These are phyloP conservation scores for Candida fluviatilis DNA, from an alignment of 805 yeast species.

Conservation along the genomic window DNA sequence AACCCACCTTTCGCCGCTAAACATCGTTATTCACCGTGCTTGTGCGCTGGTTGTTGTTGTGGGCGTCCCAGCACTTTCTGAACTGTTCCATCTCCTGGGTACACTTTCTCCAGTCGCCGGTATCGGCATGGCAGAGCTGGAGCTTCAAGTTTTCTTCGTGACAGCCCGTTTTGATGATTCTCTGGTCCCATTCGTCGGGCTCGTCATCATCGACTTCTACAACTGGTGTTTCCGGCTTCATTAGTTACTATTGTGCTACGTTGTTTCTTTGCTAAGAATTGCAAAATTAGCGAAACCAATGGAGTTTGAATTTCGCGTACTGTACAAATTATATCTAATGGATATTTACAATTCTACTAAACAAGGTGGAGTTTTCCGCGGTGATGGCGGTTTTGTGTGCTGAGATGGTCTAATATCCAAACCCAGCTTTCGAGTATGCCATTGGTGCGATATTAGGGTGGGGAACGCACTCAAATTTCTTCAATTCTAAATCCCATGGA, in stretches of 20 bases:
- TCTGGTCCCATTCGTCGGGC: conserved; percentile 46
- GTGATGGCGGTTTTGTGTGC: too few species aligned
- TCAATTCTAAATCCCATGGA: conserved; percentile 47
- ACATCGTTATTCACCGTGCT: conserved; percentile 31
- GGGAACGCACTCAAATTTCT: conserved; percentile 72
- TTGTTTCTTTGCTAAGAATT: neutral
- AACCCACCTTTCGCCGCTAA: too few species aligned
- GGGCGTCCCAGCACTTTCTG: conserved; percentile 57
- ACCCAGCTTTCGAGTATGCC: conserved; percentile 66
- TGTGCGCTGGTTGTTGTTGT: conserved; percentile 53
- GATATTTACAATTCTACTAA: neutral
- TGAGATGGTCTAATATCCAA: conserved; percentile 33
- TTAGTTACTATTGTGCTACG: too few species aligned
- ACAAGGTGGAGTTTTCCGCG: too few species aligned
- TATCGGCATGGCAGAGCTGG: conserved; percentile 44
- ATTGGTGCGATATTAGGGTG: conserved; percentile 93
- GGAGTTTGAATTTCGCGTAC: neutral
- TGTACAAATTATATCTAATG: conserved; percentile 4
- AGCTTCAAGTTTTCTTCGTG: conserved; percentile 36
- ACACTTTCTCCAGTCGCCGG: conserved; percentile 42
- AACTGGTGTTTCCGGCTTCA: conserved; percentile 1
- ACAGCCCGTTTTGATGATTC: conserved; percentile 43
- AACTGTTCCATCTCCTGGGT: conserved; percentile 50
- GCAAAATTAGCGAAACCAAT: too few species aligned
- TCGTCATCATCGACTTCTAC: conserved; percentile 28